A percentile compares a stretch with the other conserved stretches of the same genome.
Conservation (phyloP, 176 grass and related monocot species). For the Carex pumila region DNA sequence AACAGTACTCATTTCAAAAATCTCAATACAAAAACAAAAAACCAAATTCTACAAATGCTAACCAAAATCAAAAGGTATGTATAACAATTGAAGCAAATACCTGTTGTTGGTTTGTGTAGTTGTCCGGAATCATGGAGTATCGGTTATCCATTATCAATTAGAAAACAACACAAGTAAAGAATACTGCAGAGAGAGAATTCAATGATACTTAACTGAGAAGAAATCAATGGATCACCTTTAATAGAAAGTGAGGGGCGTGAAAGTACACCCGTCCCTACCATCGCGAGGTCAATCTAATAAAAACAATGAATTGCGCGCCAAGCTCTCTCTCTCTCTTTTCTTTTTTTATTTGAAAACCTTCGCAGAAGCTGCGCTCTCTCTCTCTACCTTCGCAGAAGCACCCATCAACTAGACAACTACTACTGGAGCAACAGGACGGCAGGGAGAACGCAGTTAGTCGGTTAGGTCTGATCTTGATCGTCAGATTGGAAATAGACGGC, state of each 20-base stretch:
- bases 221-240: background rate
- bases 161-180: background rate
- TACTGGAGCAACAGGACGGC: no score
- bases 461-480: no score
- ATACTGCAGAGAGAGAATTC: background rate
- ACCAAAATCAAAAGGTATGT: no score
- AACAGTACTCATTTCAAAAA: background rate
- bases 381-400: background rate
- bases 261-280: background rate
- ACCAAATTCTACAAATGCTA: no score
- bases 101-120: background rate
- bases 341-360: no score
- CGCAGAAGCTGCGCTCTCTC: no score
- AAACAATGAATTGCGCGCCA: background rate
- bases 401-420: no score
- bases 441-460: no score
- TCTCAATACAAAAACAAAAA: background rate
- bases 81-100: background rate
- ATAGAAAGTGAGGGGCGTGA: background rate
- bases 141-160: background rate
- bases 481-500: no score
- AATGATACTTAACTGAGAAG: background rate
- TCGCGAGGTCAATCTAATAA: no score
- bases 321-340: background rate
- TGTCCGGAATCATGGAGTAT: background rate